Base-by-base conservation (phyloP, 192 early-diverging fungal species). In the Allomyces macrogynus region DNA sequence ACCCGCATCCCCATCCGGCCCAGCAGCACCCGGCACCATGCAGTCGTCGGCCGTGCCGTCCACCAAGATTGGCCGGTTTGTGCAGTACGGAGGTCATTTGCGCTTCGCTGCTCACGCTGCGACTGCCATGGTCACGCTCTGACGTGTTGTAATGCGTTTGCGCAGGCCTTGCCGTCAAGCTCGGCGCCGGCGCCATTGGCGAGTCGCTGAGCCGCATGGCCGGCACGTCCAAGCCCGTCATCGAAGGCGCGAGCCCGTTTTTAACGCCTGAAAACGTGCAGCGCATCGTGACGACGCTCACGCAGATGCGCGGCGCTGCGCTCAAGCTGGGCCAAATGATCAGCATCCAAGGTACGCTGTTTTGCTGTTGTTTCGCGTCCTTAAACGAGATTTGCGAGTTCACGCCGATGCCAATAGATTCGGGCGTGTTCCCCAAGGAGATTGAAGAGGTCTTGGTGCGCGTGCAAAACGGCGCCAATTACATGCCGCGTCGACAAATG, bases 251-350 rank as follows among this genome's bases (percentile, higher is more conserved):
- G 8, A 84, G 85, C 1, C 65, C 78, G 5, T 79, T 90, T 67
- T 67, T 97, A 44, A 88, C 75, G 62, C 78, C 78, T 12, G 75
- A 76, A 0, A 99, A 94, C 70, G 79, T 95, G 42, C 89, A 99
- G 67, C 81, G 86, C 5, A 74, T 99, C 14, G 92, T 95, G 8
- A 78, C 72, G 54, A 88, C 89, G 64, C 77, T 99, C 20, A 85
- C 90, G 0, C 77, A 78, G 43, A 96, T 99, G 93, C 85, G 95
- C 43, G 95, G 95, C 1, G 95, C 95, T 0, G 95, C 95, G 7
- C 74, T 98, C 18, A 98, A 98, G 68, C 80, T 98, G 43, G 95
- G 93, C 5, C 95, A 98, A 72, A 96, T 98, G 92, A 70, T 98
- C 2, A 89, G 87, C 69, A 98, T 98, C 67, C 95, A 98, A 76